phyloP scores from a whole-genome alignment of 768 basidiomycete genomes.

The Favolaschia claudopus region DNA sequence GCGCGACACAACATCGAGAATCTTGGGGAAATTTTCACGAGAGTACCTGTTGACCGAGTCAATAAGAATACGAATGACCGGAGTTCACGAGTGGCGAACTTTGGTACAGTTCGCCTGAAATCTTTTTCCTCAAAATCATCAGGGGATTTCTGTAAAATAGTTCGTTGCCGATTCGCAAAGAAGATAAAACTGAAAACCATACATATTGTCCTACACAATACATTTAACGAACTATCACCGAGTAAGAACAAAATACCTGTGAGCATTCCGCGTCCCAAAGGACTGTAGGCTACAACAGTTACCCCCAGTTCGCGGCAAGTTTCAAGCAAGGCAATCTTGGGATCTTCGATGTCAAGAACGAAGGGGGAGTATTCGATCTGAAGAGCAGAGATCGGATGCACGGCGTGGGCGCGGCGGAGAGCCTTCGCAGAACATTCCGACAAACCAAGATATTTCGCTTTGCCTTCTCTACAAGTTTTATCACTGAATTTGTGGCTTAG shows the following conservation, averaged over 20 bases:
- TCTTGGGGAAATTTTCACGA: constrained; percentile 51
- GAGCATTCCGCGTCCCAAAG: constrained; percentile 56
- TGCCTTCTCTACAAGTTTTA: constrained; percentile 45
- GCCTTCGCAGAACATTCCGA: constrained; percentile 55
- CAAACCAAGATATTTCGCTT: constrained; percentile 59
- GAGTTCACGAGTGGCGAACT: constrained; percentile 28
- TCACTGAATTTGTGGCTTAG: neutral
- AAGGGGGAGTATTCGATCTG: constrained; percentile 56
- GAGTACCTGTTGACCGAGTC: constrained; percentile 36
- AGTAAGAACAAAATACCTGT: constrained; percentile 44
- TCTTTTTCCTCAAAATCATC: constrained; percentile 51
- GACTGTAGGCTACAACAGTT: constrained; percentile 55
- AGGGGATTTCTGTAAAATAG: constrained; percentile 38
- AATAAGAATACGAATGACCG: neutral
- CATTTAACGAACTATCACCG: no score
- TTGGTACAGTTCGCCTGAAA: constrained; percentile 43
- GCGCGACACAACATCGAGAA: constrained; percentile 44
- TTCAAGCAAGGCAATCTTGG: constrained; percentile 45
- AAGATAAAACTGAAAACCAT: neutral
- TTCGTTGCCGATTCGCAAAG: neutral
- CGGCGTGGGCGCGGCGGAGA: constrained; percentile 56
- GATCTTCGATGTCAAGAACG: constrained; percentile 52
- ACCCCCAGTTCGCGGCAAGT: constrained; percentile 53
- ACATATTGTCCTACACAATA: no score
- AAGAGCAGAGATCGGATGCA: constrained; percentile 52